Conservation (phyloP, 345 rosid genomes). For the Kernera saxatilis region DNA sequence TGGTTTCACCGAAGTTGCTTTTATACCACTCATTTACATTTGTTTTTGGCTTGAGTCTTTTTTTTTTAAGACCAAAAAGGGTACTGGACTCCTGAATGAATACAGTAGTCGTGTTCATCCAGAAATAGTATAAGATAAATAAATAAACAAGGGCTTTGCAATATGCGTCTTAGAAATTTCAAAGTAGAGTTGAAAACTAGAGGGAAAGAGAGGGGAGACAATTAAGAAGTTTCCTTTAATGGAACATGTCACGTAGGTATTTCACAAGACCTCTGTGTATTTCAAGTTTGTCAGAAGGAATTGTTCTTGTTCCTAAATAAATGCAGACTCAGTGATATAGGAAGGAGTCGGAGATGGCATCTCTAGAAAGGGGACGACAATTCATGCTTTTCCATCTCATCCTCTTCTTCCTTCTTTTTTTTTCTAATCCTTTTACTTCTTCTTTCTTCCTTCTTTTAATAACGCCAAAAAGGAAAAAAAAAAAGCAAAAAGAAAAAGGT, state of each 20-base stretch:
- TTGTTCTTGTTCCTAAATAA: background rate
- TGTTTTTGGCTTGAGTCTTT: background rate
- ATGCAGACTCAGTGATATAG: background rate
- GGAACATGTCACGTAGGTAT: background rate
- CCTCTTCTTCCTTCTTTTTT: background rate
- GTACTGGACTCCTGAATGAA: background rate
- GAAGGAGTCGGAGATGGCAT: background rate
- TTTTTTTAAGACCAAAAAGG: background rate
- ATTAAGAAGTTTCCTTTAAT: background rate
- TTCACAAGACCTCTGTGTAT: background rate
- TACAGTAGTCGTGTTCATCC: background rate
- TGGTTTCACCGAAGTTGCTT: constrained; percentile 21
- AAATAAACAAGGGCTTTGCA: background rate
- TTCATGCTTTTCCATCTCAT: constrained; percentile 2
- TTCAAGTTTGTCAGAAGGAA: background rate
- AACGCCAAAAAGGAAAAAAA: background rate
- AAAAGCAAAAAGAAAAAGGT: background rate
- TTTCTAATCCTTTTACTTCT: background rate
- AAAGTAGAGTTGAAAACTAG: background rate
- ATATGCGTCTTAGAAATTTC: background rate
- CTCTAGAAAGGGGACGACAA: background rate
- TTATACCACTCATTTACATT: background rate
- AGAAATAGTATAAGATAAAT: background rate
- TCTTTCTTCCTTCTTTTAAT: background rate
- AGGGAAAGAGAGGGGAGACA: too few relatives aligned